A percentile compares a stretch with the other conserved stretches of the same genome.
phyloP scores from a whole-genome alignment of 306 rosid genomes.

The Sophora flavescens region DNA sequence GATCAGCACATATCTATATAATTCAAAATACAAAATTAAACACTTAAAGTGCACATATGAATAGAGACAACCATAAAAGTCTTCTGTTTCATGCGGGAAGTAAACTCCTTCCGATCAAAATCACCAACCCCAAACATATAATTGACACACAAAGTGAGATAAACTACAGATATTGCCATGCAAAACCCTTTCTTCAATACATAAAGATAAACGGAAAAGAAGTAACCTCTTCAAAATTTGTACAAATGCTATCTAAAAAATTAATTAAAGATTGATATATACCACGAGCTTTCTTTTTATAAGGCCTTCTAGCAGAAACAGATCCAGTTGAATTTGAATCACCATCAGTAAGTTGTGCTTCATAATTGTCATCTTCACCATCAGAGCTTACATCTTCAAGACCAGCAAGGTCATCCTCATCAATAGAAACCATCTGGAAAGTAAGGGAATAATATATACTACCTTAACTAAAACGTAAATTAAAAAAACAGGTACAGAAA shows the following conservation, averaged over 20 bases:
- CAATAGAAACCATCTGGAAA: conserved; percentile 93
- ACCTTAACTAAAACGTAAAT: not conserved
- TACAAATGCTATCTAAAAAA: conserved; percentile 60
- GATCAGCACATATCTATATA: too few species aligned
- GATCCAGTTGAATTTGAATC: conserved; percentile 80
- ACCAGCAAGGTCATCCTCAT: conserved; percentile 99
- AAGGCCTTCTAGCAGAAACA: conserved; percentile 64
- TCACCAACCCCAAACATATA: conserved; percentile 95
- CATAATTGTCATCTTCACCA: conserved; percentile 95
- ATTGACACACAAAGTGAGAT: conserved; percentile 47
- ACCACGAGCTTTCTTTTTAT: conserved; percentile 82
- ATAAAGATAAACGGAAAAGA: conserved; percentile 29
- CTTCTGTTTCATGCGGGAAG: conserved; percentile 91
- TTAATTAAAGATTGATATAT: conserved; percentile 36
- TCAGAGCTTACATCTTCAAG: conserved; percentile 96
- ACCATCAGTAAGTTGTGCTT: conserved; percentile 87
- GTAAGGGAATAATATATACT: conserved; percentile 30
- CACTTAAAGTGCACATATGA: too few species aligned
- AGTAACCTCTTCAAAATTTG: conserved; percentile 93
- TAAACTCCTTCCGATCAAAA: conserved; percentile 93
- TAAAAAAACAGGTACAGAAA: not conserved
- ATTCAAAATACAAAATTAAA: too few species aligned
- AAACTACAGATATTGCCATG: conserved; percentile 41
- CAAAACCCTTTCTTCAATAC: conserved; percentile 39
- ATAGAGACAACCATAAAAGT: too few species aligned